Evolutionary conservation across 179 eudicot species (phyloP).

Genomic region (Corrigiola litoralis): DNA sequence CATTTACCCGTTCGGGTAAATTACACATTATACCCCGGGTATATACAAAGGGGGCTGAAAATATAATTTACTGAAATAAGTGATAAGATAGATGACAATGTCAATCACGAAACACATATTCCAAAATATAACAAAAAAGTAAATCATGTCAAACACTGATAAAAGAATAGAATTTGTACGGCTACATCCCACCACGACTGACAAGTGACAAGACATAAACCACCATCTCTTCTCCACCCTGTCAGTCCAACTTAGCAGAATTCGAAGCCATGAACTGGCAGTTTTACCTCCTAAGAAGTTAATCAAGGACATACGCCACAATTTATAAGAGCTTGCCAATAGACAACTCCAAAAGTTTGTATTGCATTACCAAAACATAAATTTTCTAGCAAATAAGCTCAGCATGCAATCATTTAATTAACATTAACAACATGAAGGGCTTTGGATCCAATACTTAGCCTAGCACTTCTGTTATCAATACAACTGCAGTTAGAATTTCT

Average conservation of each 20-base stretch:
- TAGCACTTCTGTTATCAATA: background rate
- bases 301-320: background rate
- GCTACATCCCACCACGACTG: background rate
- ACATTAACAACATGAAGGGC: no score
- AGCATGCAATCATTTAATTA: background rate
- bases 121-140: background rate
- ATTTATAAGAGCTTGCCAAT: background rate
- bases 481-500: background rate
- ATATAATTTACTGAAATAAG: background rate
- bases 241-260: background rate
- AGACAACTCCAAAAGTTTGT: background rate
- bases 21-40: no score
- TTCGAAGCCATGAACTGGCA: background rate
- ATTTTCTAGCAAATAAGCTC: background rate
- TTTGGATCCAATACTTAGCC: background rate
- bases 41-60: background rate
- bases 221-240: background rate
- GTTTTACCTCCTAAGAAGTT: background rate
- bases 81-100: background rate
- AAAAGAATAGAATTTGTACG: background rate
- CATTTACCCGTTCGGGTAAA: no score
- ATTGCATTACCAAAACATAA: background rate
- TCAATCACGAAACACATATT: background rate
- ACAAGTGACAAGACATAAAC: background rate
- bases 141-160: background rate